Evolutionary conservation across 1,139 yeast species (phyloP).

Genomic region (Suhomyces bribrorum): DNA sequence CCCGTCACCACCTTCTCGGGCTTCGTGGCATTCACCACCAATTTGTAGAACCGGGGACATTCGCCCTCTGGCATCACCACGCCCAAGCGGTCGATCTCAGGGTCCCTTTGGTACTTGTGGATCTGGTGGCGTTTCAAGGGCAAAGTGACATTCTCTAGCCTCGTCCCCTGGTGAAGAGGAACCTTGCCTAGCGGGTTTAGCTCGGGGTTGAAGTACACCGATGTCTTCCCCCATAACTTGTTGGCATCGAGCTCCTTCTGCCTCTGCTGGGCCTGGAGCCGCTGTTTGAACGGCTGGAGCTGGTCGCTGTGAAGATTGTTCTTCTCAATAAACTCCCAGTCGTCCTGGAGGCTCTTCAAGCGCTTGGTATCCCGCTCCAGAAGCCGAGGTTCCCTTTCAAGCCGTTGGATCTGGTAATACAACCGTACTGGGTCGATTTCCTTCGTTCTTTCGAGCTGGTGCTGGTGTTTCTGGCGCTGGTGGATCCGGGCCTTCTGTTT

Average conservation of each 20-base stretch:
- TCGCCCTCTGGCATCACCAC: slow-evolving; percentile 40
- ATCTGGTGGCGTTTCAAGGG: slow-evolving; percentile 23
- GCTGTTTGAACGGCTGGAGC: slow-evolving; percentile 24
- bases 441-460: slow-evolving; percentile 27
- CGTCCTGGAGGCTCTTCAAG: slow-evolving; percentile 32
- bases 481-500: slow-evolving; percentile 41
- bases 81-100: slow-evolving; percentile 26
- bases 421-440: slow-evolving; percentile 37
- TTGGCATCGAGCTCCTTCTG: slow-evolving; percentile 21
- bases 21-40: slow-evolving; percentile 34
- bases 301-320: slow-evolving; percentile 36
- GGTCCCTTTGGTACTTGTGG: slow-evolving; percentile 22
- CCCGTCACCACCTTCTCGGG: slow-evolving; percentile 3
- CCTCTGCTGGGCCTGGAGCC: slow-evolving; percentile 18
- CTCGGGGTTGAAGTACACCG: slow-evolving; percentile 49
- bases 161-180: slow-evolving; percentile 20
- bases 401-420: slow-evolving; percentile 30
- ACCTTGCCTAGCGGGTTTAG: slow-evolving; percentile 49
- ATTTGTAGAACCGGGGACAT: slow-evolving; percentile 44
- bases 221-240: slow-evolving; percentile 40
- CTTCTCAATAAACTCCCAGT: slow-evolving; percentile 43
- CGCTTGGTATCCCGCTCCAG: slow-evolving; percentile 26
- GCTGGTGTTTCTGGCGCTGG: slow-evolving; percentile 39
- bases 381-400: slow-evolving; percentile 20
- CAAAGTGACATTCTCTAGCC: slow-evolving; percentile 26